phyloP scores from a whole-genome alignment of 2,329 filamentous ascomycete genomes.

The Cordyceps fumosorosea region DNA sequence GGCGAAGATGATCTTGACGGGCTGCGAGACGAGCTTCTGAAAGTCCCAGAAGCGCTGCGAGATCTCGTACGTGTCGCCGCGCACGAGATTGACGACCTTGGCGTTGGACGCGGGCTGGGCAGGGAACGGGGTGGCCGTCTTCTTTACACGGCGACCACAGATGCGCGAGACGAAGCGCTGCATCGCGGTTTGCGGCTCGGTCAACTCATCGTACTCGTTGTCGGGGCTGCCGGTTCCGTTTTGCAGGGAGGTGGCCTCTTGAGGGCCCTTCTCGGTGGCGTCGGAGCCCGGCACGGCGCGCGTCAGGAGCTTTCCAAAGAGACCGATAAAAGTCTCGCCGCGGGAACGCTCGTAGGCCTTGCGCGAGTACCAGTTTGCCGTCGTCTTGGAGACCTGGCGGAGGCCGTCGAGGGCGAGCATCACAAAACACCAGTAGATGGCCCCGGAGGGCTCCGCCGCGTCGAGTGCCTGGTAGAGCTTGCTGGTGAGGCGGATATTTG shows the following conservation, averaged over 20 bases:
- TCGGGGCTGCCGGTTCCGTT: neutral
- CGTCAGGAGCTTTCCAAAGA: constrained; percentile 37
- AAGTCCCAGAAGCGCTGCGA: constrained; percentile 87
- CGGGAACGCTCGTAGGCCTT: constrained; percentile 77
- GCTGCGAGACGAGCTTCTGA: constrained; percentile 65
- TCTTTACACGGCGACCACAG: constrained; percentile 19
- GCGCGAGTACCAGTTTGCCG: constrained; percentile 68
- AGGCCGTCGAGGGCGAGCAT: constrained; percentile 28
- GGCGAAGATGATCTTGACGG: constrained; percentile 68
- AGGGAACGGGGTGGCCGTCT: constrained; percentile 22
- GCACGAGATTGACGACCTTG: constrained; percentile 84
- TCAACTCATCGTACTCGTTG: neutral
- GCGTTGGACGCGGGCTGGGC: constrained; percentile 67
- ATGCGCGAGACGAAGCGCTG: constrained; percentile 17
- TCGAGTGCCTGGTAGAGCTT: constrained; percentile 31
- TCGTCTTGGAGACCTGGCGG: constrained; percentile 30
- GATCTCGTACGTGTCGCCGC: constrained; percentile 74
- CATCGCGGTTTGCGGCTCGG: neutral
- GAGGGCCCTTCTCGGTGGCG: constrained; percentile 28
- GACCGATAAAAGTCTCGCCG: constrained; percentile 52
- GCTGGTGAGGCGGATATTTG: constrained; percentile 32
- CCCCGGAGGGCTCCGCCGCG: constrained; percentile 22
- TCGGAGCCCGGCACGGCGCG: constrained; percentile 33
- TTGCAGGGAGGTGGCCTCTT: constrained; percentile 10
- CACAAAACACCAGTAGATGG: constrained; percentile 30